Conservation (phyloP, 768 basidiomycete species). For the Russula lepida region DNA sequence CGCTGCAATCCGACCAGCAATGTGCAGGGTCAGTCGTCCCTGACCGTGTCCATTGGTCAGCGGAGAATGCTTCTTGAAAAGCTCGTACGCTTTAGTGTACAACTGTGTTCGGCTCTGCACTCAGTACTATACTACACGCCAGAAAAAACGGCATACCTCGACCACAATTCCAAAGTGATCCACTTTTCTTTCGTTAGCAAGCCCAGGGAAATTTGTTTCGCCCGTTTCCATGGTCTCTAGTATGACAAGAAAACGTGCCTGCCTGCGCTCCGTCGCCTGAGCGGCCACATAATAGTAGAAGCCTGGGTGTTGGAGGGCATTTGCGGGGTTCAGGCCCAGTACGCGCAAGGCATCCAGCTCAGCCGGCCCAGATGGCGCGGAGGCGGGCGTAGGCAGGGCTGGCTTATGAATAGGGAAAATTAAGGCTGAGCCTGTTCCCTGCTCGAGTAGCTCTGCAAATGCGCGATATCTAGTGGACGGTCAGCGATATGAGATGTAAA, state of each 20-base stretch:
- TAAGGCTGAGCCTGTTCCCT: conserved; percentile 59
- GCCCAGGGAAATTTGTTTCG: conserved; percentile 51
- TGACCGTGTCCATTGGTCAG: conserved; percentile 40
- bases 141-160: conserved; percentile 45
- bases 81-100: conserved; percentile 89
- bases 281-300: conserved; percentile 91
- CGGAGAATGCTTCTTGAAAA: conserved; percentile 73
- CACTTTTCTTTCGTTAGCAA: conserved; percentile 84
- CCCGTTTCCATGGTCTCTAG: conserved; percentile 46
- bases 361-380: conserved; percentile 28
- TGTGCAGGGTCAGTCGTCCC: conserved; percentile 76
- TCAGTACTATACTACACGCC: background rate
- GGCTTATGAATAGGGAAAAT: conserved; percentile 54
- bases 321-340: conserved; percentile 69
- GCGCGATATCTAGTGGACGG: conserved; percentile 62
- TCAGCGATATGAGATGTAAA: background rate
- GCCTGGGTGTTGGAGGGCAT: conserved; percentile 83
- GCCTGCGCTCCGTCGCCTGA: conserved; percentile 69
- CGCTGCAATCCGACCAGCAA: conserved; percentile 84
- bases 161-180: conserved; percentile 77
- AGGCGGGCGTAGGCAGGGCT: conserved; percentile 23
- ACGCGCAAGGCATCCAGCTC: conserved; percentile 54
- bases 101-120: conserved; percentile 39
- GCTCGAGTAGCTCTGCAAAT: conserved; percentile 84
- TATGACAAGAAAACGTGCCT: conserved; percentile 55